Percentiles rank a stretch among this genome's conserved stretches.
These are phyloP conservation scores for Agaricus blazei DNA, from an alignment of 768 basidiomycete species.

Conservation along the genomic window DNA sequence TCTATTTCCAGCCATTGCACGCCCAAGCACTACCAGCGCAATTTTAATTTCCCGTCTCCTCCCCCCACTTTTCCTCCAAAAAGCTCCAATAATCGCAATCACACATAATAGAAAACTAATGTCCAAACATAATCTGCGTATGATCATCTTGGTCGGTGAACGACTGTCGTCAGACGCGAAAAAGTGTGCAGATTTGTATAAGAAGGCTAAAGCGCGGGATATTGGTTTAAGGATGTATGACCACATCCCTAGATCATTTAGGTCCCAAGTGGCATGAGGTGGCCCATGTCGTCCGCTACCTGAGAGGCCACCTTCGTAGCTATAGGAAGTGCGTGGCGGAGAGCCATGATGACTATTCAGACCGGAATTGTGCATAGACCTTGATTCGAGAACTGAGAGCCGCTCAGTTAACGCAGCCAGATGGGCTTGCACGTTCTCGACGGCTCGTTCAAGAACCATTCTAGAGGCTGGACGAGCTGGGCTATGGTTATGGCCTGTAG, in stretches of 20 bases:
- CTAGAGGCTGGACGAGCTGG: constrained; percentile 42
- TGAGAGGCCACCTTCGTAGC: not conserved
- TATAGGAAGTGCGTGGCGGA: not conserved
- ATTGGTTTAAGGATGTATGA: constrained; percentile 65
- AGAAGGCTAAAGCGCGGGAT: constrained; percentile 38
- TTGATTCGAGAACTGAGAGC: constrained; percentile 62
- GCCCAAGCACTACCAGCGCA: constrained; percentile 66
- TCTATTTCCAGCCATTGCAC: constrained; percentile 58
- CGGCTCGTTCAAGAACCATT: constrained; percentile 61
- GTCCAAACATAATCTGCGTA: constrained; percentile 74
- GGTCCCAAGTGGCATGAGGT: constrained; percentile 54
- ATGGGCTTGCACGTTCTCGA: constrained; percentile 78
- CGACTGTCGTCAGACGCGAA: constrained; percentile 54
- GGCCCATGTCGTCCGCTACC: constrained; percentile 6
- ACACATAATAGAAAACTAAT: constrained; percentile 67
- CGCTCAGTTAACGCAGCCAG: constrained; percentile 80
- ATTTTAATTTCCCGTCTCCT: constrained; percentile 63
- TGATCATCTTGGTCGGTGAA: constrained; percentile 61
- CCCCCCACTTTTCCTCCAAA: constrained; percentile 68
- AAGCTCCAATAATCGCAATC: constrained; percentile 46
- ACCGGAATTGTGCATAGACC: constrained; percentile 36
- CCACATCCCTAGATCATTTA: constrained; percentile 86
- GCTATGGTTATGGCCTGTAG: constrained; percentile 20
- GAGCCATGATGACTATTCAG: constrained; percentile 31
- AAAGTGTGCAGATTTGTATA: constrained; percentile 51